These are phyloP conservation scores for Leccinellum albellum DNA, from an alignment of 768 basidiomycete genomes.

Conservation along the genomic window DNA sequence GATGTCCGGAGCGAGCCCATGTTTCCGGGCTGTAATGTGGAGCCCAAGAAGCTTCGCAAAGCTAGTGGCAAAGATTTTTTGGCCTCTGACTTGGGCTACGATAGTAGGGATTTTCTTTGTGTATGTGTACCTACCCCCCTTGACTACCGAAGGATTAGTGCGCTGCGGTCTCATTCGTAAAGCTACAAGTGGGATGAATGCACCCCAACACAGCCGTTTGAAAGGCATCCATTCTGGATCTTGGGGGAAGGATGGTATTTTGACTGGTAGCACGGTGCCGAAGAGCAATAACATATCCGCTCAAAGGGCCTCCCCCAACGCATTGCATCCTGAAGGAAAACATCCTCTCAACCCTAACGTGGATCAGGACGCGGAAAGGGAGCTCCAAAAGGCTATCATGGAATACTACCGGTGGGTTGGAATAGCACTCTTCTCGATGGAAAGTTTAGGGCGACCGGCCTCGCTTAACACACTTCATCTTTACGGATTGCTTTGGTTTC, in stretches of 20 bases:
- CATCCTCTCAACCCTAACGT: conserved; percentile 60
- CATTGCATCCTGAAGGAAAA: background rate
- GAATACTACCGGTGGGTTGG: conserved; percentile 70
- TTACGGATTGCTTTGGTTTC: background rate
- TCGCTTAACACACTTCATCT: background rate
- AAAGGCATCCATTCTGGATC: background rate
- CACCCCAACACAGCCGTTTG: background rate
- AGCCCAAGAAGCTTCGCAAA: background rate
- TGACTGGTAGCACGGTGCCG: background rate
- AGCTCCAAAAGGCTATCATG: conserved; percentile 73
- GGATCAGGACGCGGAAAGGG: conserved; percentile 77
- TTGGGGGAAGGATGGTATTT: background rate
- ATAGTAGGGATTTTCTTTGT: conserved; percentile 1
- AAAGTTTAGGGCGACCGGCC: background rate
- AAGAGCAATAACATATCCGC: background rate
- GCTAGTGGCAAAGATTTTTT: background rate
- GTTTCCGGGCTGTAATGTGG: background rate
- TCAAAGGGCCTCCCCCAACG: background rate
- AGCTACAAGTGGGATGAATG: too few species aligned
- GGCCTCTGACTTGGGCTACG: conserved; percentile 12
- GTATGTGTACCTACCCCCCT: background rate
- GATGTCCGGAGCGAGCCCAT: conserved; percentile 3
- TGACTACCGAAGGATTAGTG: background rate
- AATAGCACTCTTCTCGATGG: background rate
- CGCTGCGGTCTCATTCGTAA: background rate